Base-by-base conservation (phyloP, 345 rosid species). In the Odontarrhena argentea region DNA sequence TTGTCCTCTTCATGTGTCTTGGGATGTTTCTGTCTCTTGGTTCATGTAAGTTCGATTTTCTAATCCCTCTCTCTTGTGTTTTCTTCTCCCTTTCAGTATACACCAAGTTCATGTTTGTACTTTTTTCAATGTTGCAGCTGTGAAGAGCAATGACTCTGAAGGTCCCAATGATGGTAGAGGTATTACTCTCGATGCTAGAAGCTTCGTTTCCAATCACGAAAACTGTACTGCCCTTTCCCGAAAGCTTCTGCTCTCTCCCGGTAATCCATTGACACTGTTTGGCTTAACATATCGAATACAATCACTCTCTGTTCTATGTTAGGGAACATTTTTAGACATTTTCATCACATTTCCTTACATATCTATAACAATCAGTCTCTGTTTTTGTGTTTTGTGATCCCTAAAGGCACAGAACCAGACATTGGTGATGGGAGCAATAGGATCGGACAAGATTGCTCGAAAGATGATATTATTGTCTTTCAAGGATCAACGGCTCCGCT, bases 401-500 rank as follows among this genome's bases (percentile, higher is more conserved):
- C 34, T 54, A 3, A 52, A 35, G 62, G 61, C 14, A 7, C 11
- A 12, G 37, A 41, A 47, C 42, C 74, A 68, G 82, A 75, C 5
- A 54, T 26, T 11, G 76, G 78, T 1, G 79, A 70, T 0, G 64
- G 26, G 8, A 86, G 37, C 38, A 40, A 83, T n/a, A 55, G 86
- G 63, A 80, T 85, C 0, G 85, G 87, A 6, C 63, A 71, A 49
- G 74, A 38, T 7, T 90, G 92, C 70, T 82, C 95, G 5, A 87
- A 82, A 70, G 83, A 82, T 1, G 97, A 86, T 68, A 77, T 91
- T 0, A 74, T 26, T n/a, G 67, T 91, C 63, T 55, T 45, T 18
- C 96, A 88, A 68, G 89, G 82, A 71, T 50, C 84, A 1, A 79
- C 85, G 26, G 56, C 70, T 13, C 85, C 89, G 1, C 87, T 77